These are phyloP conservation scores for Pseudogymnoascus sp. DNA, from an alignment of 2,329 filamentous ascomycete species.

Conservation along the genomic window DNA sequence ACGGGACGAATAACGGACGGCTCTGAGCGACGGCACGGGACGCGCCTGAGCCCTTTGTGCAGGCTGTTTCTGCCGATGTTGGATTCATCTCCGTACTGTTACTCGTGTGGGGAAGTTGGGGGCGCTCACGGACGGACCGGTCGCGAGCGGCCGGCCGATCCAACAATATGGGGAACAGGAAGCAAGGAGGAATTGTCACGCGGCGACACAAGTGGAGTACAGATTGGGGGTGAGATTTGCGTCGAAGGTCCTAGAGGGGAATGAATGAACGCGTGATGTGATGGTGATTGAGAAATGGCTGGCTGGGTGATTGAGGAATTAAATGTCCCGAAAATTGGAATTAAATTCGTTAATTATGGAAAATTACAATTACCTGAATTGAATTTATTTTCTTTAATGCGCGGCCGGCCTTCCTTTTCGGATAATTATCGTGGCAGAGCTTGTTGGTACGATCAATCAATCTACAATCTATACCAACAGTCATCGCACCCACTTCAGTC, in stretches of 20 bases:
- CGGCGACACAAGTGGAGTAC: not conserved
- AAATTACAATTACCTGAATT: not conserved
- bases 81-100: not conserved
- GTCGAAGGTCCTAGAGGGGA: not conserved
- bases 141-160: not conserved
- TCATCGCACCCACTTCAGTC: not conserved
- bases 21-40: not conserved
- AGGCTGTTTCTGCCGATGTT: not conserved
- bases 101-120: not conserved
- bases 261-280: constrained; percentile 3
- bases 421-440: not conserved
- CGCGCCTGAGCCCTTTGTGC: not conserved
- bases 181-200: constrained; percentile 1
- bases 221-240: constrained; percentile 1
- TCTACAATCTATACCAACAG: not conserved
- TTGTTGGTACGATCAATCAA: not conserved
- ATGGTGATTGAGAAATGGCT: not conserved
- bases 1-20: not conserved
- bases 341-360: not conserved
- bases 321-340: not conserved
- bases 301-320: not conserved
- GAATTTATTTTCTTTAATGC: not conserved
- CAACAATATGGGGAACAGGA: not conserved
- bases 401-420: not conserved
- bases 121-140: not conserved